Evolutionary conservation across 106 monocot species (phyloP).

Genomic region (Dioscorea dumetorum): DNA sequence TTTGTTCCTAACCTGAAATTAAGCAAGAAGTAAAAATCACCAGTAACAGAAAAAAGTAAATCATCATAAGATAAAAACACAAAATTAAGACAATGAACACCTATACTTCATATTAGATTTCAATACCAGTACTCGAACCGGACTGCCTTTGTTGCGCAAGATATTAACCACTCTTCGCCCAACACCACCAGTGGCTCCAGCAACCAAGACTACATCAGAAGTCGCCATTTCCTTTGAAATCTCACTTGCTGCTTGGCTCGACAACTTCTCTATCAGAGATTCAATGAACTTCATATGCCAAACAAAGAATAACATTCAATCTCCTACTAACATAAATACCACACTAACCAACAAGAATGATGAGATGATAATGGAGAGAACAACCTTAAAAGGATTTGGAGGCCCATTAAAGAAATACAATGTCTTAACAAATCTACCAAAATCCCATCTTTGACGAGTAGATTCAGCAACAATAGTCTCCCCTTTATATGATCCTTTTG

Average conservation of each 20-base stretch:
- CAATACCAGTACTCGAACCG: slow-evolving; percentile 77
- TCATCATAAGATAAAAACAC: not conserved
- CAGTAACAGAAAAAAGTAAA: not conserved
- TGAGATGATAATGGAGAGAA: not conserved
- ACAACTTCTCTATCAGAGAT: slow-evolving; percentile 51
- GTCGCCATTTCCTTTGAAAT: slow-evolving; percentile 41
- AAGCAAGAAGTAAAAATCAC: slow-evolving; percentile 1
- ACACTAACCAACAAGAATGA: not conserved
- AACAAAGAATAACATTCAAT: not conserved
- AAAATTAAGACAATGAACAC: not conserved
- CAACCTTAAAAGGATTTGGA: slow-evolving; percentile 83
- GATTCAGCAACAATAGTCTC: slow-evolving; percentile 50
- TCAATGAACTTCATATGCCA: slow-evolving; percentile 49
- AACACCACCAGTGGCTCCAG: slow-evolving; percentile 97
- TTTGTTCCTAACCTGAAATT: slow-evolving; percentile 76
- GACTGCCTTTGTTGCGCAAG: slow-evolving; percentile 61
- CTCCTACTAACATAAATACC: too few relatives aligned
- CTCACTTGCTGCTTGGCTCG: slow-evolving; percentile 36
- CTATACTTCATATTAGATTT: not conserved
- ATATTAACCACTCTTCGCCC: slow-evolving; percentile 83
- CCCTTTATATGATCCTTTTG: slow-evolving; percentile 23
- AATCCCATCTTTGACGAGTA: slow-evolving; percentile 71
- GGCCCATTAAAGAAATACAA: slow-evolving; percentile 94
- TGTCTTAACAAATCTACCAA: slow-evolving; percentile 83
- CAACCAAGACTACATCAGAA: slow-evolving; percentile 68